Evolutionary conservation across 768 basidiomycete genomes (phyloP), one percentile per base, ranked within the genome.

Genomic region (Mycena olivaceomarginata): DNA sequence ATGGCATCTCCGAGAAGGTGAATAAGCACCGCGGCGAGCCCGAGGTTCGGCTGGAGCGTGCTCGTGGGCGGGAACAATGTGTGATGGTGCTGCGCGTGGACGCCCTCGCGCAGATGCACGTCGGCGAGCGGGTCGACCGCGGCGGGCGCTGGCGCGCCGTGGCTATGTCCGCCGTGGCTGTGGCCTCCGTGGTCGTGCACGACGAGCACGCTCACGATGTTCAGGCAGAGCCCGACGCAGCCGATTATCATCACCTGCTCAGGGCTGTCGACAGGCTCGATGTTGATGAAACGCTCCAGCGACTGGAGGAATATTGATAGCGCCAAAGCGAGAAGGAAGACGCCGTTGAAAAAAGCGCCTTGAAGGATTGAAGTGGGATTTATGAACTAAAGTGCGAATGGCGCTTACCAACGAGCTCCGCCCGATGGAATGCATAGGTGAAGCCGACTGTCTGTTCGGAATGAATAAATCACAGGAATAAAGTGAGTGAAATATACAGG

Each of bases 281-380:
- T 79, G 77, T 89, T 84, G 69, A 91, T 84, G 78, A 92, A 92
- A 31, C 91, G 87, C 80, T 91, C 90, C 67, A 92, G 85, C 1
- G 91, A 89, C 83, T 92, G 87, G 6, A 90, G 83, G 74, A 89
- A 87, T 60, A 92, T 91, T 46, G 90, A 91, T 31, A 92, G 84
- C 4, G 89, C 90, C 70, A 91, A 83, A 4, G 90, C 90, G 45
- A 91, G 84, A 12, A 91, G 86, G 79, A 91, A 91, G 16, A 90
- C 89, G 40, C 89, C 90, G 78, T 91, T 90, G 84, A 91, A 91
- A 80, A 91, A 91, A 18, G 89, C 89, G 59, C 91, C 90, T 90
- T 73, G 51, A 77, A 63, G 62, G 66, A 70, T n/a, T 48, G 65
- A 66, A 65, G 16, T 56, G 15, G 15, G 16, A 4, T 25, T 45